Percentiles rank a stretch among this genome's conserved stretches.
phyloP scores from a whole-genome alignment of 441 rosid genomes.

The Bocquillonia castaneifolia region DNA sequence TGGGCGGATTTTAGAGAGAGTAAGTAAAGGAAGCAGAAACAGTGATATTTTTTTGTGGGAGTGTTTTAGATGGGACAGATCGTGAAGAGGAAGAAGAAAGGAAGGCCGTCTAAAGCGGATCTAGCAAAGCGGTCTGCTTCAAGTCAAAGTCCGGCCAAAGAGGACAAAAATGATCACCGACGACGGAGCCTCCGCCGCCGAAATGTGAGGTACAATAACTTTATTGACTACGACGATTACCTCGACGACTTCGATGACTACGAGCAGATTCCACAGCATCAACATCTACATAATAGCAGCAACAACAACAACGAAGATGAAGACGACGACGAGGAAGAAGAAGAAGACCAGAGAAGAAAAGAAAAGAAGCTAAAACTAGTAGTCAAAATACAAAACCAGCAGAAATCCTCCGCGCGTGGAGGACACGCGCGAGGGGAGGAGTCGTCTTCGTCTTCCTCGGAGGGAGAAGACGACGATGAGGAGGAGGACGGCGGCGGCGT shows the following conservation, averaged over 20 bases:
- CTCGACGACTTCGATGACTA: conserved; percentile 61
- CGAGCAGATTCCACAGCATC: conserved; percentile 29
- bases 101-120: conserved; percentile 90
- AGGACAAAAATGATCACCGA: conserved; percentile 34
- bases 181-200: conserved; percentile 77
- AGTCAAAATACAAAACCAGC: conserved; percentile 42
- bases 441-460: conserved; percentile 4
- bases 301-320: conserved; percentile 16
- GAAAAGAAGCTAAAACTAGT: conserved; percentile 72
- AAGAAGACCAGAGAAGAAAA: conserved; percentile 42
- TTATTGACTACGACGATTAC: conserved; percentile 74
- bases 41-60: conserved; percentile 27
- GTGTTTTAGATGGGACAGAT: conserved; percentile 60
- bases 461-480: neutral
- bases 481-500: conserved; percentile 23
- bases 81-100: conserved; percentile 89
- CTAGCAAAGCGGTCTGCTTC: conserved; percentile 46
- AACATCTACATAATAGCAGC: conserved; percentile 12
- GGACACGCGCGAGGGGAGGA: conserved; percentile 23
- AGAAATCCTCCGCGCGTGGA: conserved; percentile 42
- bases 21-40: conserved; percentile 14
- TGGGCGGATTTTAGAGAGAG: conserved; percentile 38
- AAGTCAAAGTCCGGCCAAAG: conserved; percentile 20
- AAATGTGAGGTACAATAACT: conserved; percentile 68
- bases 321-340: conserved; percentile 32